phyloP scores from a whole-genome alignment of 176 grass and related monocot species.

The Lolium perenne region DNA sequence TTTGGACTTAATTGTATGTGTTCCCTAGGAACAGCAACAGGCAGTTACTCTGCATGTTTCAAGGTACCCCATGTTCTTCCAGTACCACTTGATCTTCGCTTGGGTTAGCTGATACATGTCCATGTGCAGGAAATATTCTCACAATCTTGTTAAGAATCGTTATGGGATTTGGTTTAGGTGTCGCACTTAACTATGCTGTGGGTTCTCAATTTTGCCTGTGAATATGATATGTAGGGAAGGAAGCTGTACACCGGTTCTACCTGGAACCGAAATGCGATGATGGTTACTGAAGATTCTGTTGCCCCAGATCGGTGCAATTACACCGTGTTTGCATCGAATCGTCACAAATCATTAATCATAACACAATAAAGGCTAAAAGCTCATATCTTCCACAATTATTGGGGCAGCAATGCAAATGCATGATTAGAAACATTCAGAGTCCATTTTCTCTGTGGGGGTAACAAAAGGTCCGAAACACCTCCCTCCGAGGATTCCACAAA shows the following conservation, averaged over 20 bases:
- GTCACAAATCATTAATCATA: slow-evolving; percentile 16
- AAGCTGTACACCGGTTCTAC: no score
- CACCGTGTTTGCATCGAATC: background rate
- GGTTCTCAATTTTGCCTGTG: no score
- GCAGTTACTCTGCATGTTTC: slow-evolving; percentile 35
- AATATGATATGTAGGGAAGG: no score
- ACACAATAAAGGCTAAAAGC: background rate
- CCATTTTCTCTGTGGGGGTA: background rate
- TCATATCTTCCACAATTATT: background rate
- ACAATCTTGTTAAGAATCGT: background rate
- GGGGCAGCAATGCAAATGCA: background rate
- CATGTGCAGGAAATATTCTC: slow-evolving; percentile 41
- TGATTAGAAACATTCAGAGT: slow-evolving; percentile 17
- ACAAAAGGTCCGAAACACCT: background rate
- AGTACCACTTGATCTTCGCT: background rate
- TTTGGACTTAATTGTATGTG: background rate
- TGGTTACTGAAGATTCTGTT: background rate
- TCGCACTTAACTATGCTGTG: no score
- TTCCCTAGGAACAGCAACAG: background rate
- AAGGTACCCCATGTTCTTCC: background rate
- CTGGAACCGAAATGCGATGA: background rate
- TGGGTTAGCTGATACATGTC: background rate
- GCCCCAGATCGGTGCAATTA: background rate
- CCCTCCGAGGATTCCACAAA: background rate
- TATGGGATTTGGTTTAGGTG: no score